phyloP scores from a whole-genome alignment of 208 protist genomes.

The Trypanosoma grayi region DNA sequence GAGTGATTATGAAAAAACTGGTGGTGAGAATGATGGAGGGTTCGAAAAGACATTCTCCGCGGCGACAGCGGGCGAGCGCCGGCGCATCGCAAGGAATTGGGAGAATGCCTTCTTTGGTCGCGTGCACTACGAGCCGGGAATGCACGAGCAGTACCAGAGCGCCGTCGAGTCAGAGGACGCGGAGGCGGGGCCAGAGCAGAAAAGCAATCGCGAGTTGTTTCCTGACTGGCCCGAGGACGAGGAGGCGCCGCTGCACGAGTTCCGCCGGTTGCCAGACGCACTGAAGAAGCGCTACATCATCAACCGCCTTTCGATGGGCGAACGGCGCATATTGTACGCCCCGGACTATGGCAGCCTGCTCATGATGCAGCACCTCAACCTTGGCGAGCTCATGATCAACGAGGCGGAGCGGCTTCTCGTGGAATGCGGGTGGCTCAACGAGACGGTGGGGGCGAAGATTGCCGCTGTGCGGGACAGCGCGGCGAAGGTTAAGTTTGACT shows the following conservation, averaged over 20 bases:
- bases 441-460: slow-evolving; percentile 50
- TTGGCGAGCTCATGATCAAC: slow-evolving; percentile 73
- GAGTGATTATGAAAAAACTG: neutral
- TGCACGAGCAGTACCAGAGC: slow-evolving; percentile 66
- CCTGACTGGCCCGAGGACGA: slow-evolving; percentile 72
- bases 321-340: slow-evolving; percentile 74
- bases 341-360: slow-evolving; percentile 72
- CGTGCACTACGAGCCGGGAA: slow-evolving; percentile 76
- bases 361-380: slow-evolving; percentile 87
- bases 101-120: slow-evolving; percentile 87
- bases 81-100: slow-evolving; percentile 56
- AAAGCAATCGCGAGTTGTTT: slow-evolving; percentile 43
- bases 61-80: slow-evolving; percentile 60
- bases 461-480: slow-evolving; percentile 42
- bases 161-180: slow-evolving; percentile 56
- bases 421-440: slow-evolving; percentile 77
- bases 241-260: slow-evolving; percentile 55
- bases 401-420: slow-evolving; percentile 67
- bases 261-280: slow-evolving; percentile 40
- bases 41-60: neutral
- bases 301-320: slow-evolving; percentile 67
- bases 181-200: slow-evolving; percentile 1
- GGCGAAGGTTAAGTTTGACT: slow-evolving; percentile 68
- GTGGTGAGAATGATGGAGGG: neutral
- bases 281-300: slow-evolving; percentile 72